phyloP scores from a whole-genome alignment of 352 stramenopile genomes.

The Aphanomyces stellatus region DNA sequence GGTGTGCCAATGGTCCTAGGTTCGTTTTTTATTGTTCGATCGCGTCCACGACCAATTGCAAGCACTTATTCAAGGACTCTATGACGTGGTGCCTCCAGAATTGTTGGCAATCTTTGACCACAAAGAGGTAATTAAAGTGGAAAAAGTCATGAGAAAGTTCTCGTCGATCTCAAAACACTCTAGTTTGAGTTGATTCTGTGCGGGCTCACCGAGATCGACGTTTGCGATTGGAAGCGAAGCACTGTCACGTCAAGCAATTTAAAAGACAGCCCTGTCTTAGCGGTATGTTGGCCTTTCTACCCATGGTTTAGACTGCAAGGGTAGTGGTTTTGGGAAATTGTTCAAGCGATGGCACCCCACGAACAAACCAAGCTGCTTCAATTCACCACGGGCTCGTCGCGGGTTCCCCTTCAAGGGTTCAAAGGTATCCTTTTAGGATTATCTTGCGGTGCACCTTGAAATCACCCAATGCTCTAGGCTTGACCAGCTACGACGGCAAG shows the following conservation, averaged over 20 bases:
- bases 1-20: no score
- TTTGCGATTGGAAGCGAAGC: conserved; percentile 89
- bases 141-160: not conserved
- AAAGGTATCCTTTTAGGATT: conserved; percentile 11
- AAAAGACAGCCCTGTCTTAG: conserved; percentile 37
- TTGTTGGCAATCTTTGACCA: conserved; percentile 89
- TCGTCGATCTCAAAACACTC: no score
- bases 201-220: conserved; percentile 89
- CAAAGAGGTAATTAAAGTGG: conserved; percentile 13
- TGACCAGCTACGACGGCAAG: conserved; percentile 77
- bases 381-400: conserved; percentile 95
- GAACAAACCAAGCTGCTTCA: conserved; percentile 95
- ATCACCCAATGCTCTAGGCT: conserved; percentile 3
- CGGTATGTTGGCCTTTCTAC: not conserved
- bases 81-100: conserved; percentile 85
- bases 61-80: conserved; percentile 86
- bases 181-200: conserved; percentile 93
- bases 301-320: conserved; percentile 32
- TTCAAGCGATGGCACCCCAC: conserved; percentile 78
- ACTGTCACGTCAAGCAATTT: conserved; percentile 52
- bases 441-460: not conserved
- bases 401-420: conserved; percentile 85
- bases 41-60: conserved; percentile 85
- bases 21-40: conserved; percentile 89
- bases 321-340: conserved; percentile 89